Conservation (phyloP, 768 basidiomycete genomes). For the Suillus fuscotomentosus region DNA sequence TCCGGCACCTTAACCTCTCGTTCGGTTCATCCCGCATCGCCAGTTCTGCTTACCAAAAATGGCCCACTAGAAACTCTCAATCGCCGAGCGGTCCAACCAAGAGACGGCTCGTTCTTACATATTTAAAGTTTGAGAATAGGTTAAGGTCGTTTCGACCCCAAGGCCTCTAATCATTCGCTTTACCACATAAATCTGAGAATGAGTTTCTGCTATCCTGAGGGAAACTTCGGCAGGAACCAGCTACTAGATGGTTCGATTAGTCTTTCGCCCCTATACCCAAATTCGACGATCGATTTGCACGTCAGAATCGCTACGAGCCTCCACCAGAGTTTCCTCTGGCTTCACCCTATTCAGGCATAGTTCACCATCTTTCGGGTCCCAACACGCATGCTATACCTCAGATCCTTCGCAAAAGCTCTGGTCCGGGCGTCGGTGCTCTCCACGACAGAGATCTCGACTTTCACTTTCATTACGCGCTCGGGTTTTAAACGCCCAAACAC, state of each 20-base stretch:
- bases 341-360: too few relatives aligned
- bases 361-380: too few relatives aligned
- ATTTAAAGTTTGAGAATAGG: constrained; percentile 77
- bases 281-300: constrained; percentile 95
- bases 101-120: constrained; percentile 55
- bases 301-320: constrained; percentile 95
- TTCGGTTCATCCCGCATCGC: constrained; percentile 72
- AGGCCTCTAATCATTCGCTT: constrained; percentile 92
- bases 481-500: too few relatives aligned
- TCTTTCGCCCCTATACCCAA: constrained; percentile 96
- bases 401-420: too few relatives aligned
- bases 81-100: constrained; percentile 49
- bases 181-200: constrained; percentile 62
- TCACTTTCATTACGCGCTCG: too few relatives aligned
- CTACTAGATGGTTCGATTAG: constrained; percentile 94
- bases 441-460: too few relatives aligned
- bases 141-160: constrained; percentile 87
- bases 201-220: constrained; percentile 71
- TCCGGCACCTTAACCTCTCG: constrained; percentile 32
- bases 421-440: too few relatives aligned
- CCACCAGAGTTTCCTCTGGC: too few relatives aligned
- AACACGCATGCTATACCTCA: too few relatives aligned
- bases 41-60: constrained; percentile 75
- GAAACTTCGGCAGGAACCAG: constrained; percentile 92
- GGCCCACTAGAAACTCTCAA: constrained; percentile 73